phyloP scores from a whole-genome alignment of 108 stramenopile genomes.

The Pseudonitzschia pungens region DNA sequence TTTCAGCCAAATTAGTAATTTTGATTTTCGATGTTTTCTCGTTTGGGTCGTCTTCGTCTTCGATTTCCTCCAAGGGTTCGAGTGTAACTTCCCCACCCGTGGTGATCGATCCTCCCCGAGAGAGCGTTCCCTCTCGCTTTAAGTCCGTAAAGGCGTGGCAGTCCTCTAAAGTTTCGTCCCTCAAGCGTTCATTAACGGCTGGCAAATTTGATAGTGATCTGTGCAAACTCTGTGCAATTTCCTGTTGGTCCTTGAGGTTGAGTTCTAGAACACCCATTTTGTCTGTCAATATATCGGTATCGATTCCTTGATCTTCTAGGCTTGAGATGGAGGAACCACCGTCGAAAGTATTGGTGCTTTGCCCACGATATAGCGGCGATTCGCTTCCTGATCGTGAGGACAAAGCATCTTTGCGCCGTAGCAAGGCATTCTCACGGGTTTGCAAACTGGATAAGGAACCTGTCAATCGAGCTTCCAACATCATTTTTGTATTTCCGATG shows the following conservation, averaged over 20 bases:
- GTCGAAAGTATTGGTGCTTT: constrained; percentile 18
- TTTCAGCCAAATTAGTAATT: constrained; percentile 41
- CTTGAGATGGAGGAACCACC: constrained; percentile 45
- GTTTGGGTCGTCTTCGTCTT: constrained; percentile 26
- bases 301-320: constrained; percentile 45
- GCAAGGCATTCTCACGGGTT: background rate
- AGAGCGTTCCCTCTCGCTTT: constrained; percentile 19
- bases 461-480: constrained; percentile 17
- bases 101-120: constrained; percentile 35
- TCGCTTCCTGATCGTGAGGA: constrained; percentile 29
- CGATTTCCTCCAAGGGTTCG: constrained; percentile 41
- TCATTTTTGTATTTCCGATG: constrained; percentile 23
- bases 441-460: background rate
- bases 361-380: constrained; percentile 22
- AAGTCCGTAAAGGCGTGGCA: constrained; percentile 66
- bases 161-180: constrained; percentile 75
- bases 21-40: constrained; percentile 21
- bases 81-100: constrained; percentile 39
- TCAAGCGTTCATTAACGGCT: constrained; percentile 61
- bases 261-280: constrained; percentile 46
- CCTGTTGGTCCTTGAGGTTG: constrained; percentile 28
- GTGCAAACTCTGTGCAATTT: constrained; percentile 30
- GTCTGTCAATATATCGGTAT: constrained; percentile 47
- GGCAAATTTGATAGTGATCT: constrained; percentile 41
- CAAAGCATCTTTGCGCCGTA: constrained; percentile 9